Conservation (phyloP, 768 basidiomycete genomes). For the Podaxis pistillaris region DNA sequence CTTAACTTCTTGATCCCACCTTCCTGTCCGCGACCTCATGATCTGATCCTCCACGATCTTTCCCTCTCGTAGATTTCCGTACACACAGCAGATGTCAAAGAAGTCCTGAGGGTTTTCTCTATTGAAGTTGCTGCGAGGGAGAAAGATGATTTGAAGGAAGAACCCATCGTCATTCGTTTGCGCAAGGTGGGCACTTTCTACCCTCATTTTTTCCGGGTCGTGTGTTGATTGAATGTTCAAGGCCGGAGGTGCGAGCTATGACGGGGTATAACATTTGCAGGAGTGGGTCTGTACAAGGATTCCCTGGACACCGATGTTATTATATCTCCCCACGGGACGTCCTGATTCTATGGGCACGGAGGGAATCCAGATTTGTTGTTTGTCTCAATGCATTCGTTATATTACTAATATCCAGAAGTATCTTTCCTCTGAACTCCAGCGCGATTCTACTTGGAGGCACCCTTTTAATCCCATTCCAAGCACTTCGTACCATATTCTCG, state of each 20-base stretch:
- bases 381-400: not conserved
- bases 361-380: not conserved
- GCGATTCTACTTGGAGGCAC: too few relatives aligned
- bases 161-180: constrained; percentile 76
- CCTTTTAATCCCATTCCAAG: too few relatives aligned
- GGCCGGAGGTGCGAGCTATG: constrained; percentile 90
- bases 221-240: constrained; percentile 26
- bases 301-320: not conserved
- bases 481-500: too few relatives aligned
- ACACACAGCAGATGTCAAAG: constrained; percentile 86
- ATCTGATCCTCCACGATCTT: constrained; percentile 27
- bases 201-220: constrained; percentile 6
- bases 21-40: constrained; percentile 1
- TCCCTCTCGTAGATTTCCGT: constrained; percentile 73
- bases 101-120: constrained; percentile 71
- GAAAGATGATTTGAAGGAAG: constrained; percentile 83
- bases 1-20: constrained; percentile 14
- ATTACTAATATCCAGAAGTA: not conserved
- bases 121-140: constrained; percentile 87
- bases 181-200: constrained; percentile 59
- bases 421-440: not conserved
- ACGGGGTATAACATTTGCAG: constrained; percentile 57
- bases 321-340: not conserved
- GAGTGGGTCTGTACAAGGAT: not conserved
- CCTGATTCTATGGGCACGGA: not conserved